phyloP scores from a whole-genome alignment of 768 basidiomycete genomes.

The Naganishia onofrii region DNA sequence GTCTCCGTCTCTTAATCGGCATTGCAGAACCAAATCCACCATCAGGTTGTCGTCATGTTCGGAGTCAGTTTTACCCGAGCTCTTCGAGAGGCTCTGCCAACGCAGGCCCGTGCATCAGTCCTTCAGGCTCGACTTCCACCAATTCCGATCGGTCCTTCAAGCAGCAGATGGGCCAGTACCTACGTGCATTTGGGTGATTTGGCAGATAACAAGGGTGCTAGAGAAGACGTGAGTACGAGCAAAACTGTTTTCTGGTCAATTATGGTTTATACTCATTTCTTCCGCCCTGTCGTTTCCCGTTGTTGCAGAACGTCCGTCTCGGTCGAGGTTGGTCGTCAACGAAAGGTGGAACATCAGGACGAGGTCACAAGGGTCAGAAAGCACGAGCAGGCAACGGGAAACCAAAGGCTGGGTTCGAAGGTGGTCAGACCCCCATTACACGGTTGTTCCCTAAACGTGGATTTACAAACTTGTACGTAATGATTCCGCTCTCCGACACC shows the following conservation, averaged over 20 bases:
- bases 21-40: neutral
- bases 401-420: slow-evolving; percentile 80
- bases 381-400: slow-evolving; percentile 85
- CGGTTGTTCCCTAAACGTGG: slow-evolving; percentile 89
- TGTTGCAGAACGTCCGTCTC: slow-evolving; percentile 59
- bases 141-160: slow-evolving; percentile 30
- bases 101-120: neutral
- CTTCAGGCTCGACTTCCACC: slow-evolving; percentile 7
- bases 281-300: too few relatives aligned
- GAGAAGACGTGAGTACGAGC: slow-evolving; percentile 35
- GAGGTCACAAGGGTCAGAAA: slow-evolving; percentile 94
- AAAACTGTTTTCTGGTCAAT: too few relatives aligned
- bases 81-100: slow-evolving; percentile 18
- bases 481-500: too few relatives aligned
- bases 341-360: slow-evolving; percentile 84
- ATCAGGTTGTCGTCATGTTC: neutral
- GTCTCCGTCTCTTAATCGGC: neutral
- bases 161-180: slow-evolving; percentile 41
- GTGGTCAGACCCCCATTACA: slow-evolving; percentile 92
- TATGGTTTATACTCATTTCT: too few relatives aligned
- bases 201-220: slow-evolving; percentile 41
- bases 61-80: slow-evolving; percentile 17
- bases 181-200: slow-evolving; percentile 42
- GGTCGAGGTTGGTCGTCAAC: slow-evolving; percentile 91
- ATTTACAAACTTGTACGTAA: slow-evolving; percentile 84